Evolutionary conservation across 1,139 yeast genomes (phyloP).

Genomic region (Suhomyces atakaporum): DNA sequence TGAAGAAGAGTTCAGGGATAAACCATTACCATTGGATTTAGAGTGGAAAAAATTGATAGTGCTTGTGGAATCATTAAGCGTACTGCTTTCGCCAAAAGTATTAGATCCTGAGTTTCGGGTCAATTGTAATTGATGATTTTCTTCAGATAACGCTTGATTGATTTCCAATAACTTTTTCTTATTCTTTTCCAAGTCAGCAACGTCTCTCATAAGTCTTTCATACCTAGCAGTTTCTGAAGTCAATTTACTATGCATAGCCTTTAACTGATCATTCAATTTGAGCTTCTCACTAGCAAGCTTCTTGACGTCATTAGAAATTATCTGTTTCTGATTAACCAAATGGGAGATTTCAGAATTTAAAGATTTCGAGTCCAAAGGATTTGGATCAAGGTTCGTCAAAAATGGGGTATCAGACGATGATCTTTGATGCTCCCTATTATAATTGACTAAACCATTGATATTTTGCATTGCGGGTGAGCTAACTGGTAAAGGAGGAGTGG

Average conservation of each 20-base stretch:
- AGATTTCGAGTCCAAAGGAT: conserved; percentile 32
- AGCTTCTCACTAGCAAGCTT: conserved; percentile 32
- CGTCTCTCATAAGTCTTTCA: conserved; percentile 32
- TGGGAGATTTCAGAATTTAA: conserved; percentile 46
- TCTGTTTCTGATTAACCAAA: conserved; percentile 32
- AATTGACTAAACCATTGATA: conserved; percentile 4
- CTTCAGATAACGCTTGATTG: conserved; percentile 28
- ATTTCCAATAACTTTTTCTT: conserved; percentile 27
- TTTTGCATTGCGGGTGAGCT: conserved; percentile 21
- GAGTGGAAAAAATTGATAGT: conserved; percentile 8
- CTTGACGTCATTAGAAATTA: conserved; percentile 32
- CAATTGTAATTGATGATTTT: conserved; percentile 25
- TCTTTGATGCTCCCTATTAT: conserved; percentile 33
- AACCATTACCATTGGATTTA: conserved; percentile 2
- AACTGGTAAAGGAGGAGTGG: conserved; percentile 49
- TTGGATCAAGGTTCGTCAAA: conserved; percentile 18
- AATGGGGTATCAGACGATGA: conserved; percentile 43
- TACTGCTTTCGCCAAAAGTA: conserved; percentile 7
- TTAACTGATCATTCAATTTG: conserved; percentile 30
- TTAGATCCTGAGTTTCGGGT: conserved; percentile 12
- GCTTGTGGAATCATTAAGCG: conserved; percentile 12
- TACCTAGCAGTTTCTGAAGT: conserved; percentile 20
- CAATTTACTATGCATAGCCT: conserved; percentile 13
- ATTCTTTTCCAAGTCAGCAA: conserved; percentile 29
- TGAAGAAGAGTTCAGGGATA: conserved; percentile 14